Conservation (phyloP, 768 basidiomycete species). For the Trametes sanguinea region DNA sequence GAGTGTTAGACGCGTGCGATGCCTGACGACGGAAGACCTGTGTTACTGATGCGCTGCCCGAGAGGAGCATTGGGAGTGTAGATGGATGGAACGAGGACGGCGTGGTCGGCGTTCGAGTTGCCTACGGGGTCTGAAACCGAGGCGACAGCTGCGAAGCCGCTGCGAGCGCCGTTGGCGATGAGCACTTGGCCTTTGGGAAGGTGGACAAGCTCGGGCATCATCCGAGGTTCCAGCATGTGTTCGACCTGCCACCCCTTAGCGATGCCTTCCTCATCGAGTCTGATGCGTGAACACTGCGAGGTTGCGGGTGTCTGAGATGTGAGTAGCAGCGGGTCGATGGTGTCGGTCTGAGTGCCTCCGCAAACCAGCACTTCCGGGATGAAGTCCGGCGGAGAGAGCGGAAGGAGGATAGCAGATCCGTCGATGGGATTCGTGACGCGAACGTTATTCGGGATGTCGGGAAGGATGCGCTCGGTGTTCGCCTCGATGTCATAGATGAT, state of each 20-base stretch:
- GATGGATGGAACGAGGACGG: slow-evolving; percentile 64
- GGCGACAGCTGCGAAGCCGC: slow-evolving; percentile 75
- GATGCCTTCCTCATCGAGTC: slow-evolving; percentile 66
- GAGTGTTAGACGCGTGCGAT: slow-evolving; percentile 84
- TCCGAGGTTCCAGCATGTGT: slow-evolving; percentile 68
- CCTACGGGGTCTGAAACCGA: slow-evolving; percentile 71
- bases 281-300: slow-evolving; percentile 69
- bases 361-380: slow-evolving; percentile 72
- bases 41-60: slow-evolving; percentile 59
- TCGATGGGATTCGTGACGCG: slow-evolving; percentile 85
- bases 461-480: slow-evolving; percentile 63
- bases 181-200: slow-evolving; percentile 76
- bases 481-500: slow-evolving; percentile 77
- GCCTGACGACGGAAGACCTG: slow-evolving; percentile 59
- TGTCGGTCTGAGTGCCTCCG: slow-evolving; percentile 70
- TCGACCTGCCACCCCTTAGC: slow-evolving; percentile 72
- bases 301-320: slow-evolving; percentile 76
- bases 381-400: slow-evolving; percentile 63
- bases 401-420: slow-evolving; percentile 70
- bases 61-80: slow-evolving; percentile 58
- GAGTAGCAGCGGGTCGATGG: slow-evolving; percentile 58
- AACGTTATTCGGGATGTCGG: slow-evolving; percentile 71
- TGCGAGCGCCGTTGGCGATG: slow-evolving; percentile 73
- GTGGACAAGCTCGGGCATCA: slow-evolving; percentile 83
- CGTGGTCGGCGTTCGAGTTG: slow-evolving; percentile 75